Base-by-base conservation (phyloP, 441 rosid species). In the Theobroma grandiflorum region DNA sequence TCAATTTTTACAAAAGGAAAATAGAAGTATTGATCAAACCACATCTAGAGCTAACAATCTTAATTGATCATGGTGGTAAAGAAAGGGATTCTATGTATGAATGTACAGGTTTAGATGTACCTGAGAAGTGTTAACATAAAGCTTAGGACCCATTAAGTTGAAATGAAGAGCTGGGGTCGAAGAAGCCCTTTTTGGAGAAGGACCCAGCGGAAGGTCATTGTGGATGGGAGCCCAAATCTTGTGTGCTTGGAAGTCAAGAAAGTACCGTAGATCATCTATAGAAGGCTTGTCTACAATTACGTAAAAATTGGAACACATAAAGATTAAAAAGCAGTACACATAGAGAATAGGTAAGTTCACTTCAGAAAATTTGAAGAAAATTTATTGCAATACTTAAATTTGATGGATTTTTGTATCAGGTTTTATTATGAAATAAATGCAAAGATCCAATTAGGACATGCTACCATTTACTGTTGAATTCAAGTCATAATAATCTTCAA, bases 181-280 rank as follows among this genome's bases (percentile, higher is more conserved):
- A 55, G 78, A 80, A 42, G 89, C 62, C 85, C 88, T 87, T 31
- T 93, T 93, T 16, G 98, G 86, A 8, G 95, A 86, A 15, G 98
- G 95, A 2, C 95, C 94, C 8, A 93, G 83, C 1, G 98, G 98
- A 35, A 89, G 94, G 77, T 96, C 99, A 80, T 92, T 94, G 84
- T 96, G 98, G 15, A 96, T 70, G 1, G 98, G 99, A 45, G 98
- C 97, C 99, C 99, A 96, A 0, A 75, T 78, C 84, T 93, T 94
- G 82, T 91, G 93, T 10, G 87, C 79, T 82, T 91, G 94, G 85
- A 93, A 94, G 71, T 91, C 96, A 6, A 96, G 92, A 81, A 96
- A 96, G 72, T 89, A 91, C 4, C 78, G 85, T 35, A 96, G 80
- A 80, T 94, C 99, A 49, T 76, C 80, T 78, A 91, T 12, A 3